These are phyloP conservation scores for Mycena leptocephala DNA, from an alignment of 768 basidiomycete species.

Conservation along the genomic window DNA sequence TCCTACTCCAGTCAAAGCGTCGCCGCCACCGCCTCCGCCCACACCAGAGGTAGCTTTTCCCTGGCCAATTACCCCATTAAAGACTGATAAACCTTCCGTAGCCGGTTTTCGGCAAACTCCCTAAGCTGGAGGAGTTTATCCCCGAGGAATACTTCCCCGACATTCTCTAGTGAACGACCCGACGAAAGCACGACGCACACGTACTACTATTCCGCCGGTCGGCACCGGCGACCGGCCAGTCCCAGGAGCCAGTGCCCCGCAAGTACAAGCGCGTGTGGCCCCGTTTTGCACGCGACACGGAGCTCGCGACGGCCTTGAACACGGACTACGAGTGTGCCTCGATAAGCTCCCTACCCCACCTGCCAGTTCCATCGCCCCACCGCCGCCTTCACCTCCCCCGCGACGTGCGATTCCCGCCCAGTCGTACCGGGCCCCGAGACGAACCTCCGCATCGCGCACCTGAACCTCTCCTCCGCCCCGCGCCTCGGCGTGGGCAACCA, in stretches of 20 bases:
- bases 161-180: constrained; percentile 37
- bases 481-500: constrained; percentile 55
- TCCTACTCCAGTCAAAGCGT: background rate
- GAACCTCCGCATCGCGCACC: constrained; percentile 45
- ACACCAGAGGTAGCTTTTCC: constrained; percentile 1
- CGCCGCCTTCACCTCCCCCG: background rate
- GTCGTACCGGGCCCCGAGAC: background rate
- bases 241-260: constrained; percentile 19
- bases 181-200: background rate
- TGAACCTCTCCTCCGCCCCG: constrained; percentile 48
- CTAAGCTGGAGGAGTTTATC: constrained; percentile 34
- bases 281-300: constrained; percentile 21
- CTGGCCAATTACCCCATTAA: background rate
- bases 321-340: constrained; percentile 4
- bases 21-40: background rate
- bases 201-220: background rate
- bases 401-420: background rate
- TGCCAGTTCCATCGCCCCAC: background rate
- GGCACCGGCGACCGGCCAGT: background rate
- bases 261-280: constrained; percentile 37
- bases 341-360: constrained; percentile 19
- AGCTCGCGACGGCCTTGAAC: constrained; percentile 18
- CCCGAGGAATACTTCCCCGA: constrained; percentile 33
- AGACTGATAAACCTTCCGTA: background rate
- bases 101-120: constrained; percentile 17